Percentiles rank a stretch among this genome's conserved stretches.
Evolutionary conservation across 2,329 filamentous ascomycete genomes (phyloP).

Genomic region (Colletotrichum aenigma): DNA sequence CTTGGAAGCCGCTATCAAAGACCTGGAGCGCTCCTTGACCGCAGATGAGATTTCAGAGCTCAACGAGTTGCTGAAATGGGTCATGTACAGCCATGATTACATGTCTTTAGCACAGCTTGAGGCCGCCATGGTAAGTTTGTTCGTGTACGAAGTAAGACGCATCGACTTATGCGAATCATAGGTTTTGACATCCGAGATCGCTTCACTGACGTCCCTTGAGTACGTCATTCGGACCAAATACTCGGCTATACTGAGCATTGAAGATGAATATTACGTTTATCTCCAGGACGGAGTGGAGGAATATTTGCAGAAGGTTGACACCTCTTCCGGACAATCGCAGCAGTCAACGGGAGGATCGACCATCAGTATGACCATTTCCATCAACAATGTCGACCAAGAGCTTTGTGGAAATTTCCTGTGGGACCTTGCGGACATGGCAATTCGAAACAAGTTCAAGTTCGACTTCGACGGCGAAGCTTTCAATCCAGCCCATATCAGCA

Average conservation of each 20-base stretch:
- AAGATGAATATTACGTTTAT: neutral
- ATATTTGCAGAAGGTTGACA: neutral
- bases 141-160: neutral
- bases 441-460: neutral
- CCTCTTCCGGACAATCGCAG: neutral
- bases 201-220: neutral
- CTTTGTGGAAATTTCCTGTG: neutral
- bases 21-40: neutral
- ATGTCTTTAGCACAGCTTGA: neutral
- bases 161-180: neutral
- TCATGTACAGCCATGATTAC: neutral
- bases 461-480: neutral
- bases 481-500: neutral
- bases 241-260: neutral
- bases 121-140: neutral
- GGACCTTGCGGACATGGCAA: neutral
- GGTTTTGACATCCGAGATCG: neutral
- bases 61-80: neutral
- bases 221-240: neutral
- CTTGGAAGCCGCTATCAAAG: neutral
- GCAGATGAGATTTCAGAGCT: neutral
- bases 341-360: neutral
- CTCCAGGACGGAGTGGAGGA: neutral
- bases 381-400: neutral
- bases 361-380: neutral